These are phyloP conservation scores for Aspergillus calidoustus DNA, from an alignment of 2,329 filamentous ascomycete genomes.

Conservation along the genomic window DNA sequence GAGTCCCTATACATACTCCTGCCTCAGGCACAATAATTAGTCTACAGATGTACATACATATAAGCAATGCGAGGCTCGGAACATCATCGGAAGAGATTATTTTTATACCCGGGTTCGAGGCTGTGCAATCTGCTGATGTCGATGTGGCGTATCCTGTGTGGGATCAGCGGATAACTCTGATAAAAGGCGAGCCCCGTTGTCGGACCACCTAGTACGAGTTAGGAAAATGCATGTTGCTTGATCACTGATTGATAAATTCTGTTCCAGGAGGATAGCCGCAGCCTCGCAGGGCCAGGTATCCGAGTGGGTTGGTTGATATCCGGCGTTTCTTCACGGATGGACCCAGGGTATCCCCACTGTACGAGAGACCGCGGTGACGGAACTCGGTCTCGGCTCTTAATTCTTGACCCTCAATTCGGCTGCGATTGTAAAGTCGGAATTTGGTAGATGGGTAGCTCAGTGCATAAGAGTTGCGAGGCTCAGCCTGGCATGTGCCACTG, in stretches of 20 bases:
- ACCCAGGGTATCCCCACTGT: background rate
- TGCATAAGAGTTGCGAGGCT: background rate
- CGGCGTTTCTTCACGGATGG: background rate
- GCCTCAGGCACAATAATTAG: background rate
- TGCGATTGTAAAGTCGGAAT: background rate
- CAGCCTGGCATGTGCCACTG: background rate
- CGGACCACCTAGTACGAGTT: background rate
- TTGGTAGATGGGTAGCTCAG: background rate
- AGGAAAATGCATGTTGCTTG: background rate
- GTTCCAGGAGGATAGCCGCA: background rate
- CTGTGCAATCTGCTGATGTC: background rate
- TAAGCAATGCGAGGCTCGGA: background rate
- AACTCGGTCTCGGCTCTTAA: background rate
- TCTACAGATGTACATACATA: background rate
- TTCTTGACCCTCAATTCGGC: background rate
- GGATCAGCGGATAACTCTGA: background rate
- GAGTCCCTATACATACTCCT: background rate
- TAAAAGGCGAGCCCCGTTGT: background rate
- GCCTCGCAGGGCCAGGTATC: no score
- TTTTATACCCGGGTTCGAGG: background rate
- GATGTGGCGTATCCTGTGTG: slow-evolving; percentile 1
- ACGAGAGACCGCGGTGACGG: background rate
- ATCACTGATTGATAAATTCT: background rate
- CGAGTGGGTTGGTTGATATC: background rate
- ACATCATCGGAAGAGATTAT: background rate